Evolutionary conservation across 768 basidiomycete genomes (phyloP), one percentile per base, ranked within the genome.

Genomic region (Lanmaoa pseudosensibilis): DNA sequence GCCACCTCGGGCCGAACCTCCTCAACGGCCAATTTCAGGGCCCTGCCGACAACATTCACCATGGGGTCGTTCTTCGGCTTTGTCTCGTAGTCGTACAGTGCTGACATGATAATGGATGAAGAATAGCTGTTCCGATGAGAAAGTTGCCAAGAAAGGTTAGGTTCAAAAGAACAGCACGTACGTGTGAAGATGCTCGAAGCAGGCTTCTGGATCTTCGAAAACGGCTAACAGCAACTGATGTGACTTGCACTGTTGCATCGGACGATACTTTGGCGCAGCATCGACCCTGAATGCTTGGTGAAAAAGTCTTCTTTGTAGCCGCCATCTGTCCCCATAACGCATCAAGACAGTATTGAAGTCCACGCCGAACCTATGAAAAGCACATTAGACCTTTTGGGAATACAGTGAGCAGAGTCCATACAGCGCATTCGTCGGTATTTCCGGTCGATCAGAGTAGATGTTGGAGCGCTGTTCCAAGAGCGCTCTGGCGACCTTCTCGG

Each of bases 271-370:
- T 16, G 56, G 30, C 9, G 61, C 46, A 2, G 63, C 63, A 30
- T 69, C 64, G 10, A 62, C 63, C 33, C 63, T 61, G 62, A 77
- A 75, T 25, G 66, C 63, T 39, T 77, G 72, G 40, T 77, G 75
- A 36, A 71, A 70, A 5, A 75, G 55, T 36, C 70, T 65, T 54
- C 76, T 60, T 37, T 76, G 72, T 25, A 46, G 41, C 15, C 73
- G 69, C 78, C 76, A 78, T 50, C 64, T 64, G 16, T 68, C 63
- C 11, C 75, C 75, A 54, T 78, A 76, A n/a, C 44, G 62, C 62
- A 74, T 67, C 13, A 75, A 46, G 13, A 62, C 68, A 1, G 69
- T 65, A 46, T 71, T 68, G 56, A 74, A 75, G 65, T 66, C 70
- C 51, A 77, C 1, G 57, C 73, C 71, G 65, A 73, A 51, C 55